Base-by-base conservation (phyloP, 495 filamentous ascomycete genomes). In the Penicillium mononematosum region DNA sequence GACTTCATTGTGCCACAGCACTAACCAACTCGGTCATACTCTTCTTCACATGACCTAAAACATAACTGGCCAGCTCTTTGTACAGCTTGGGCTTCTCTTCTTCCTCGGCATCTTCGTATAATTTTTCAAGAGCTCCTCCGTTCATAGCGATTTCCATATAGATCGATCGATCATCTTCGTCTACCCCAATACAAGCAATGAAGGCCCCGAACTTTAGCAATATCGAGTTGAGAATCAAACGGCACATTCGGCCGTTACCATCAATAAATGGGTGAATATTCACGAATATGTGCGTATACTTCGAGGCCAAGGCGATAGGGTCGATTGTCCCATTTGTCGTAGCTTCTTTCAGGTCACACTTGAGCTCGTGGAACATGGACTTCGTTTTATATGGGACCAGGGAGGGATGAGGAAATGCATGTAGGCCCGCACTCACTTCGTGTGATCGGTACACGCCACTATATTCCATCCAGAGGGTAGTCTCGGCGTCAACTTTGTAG, bases 201-300 rank as follows among this genome's bases (percentile, higher is more conserved):
- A 66, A 56, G 10, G 61, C 58, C 0, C 65, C 65, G 45, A 66
- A 67, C 29, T 67, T 67, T 8, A 68, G 31, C 0, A 73, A 58
- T 9, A 74, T 51, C 0, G 58, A 58, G 55, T 71, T 78, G 1
- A 75, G 46, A 6, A 76, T 67, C 24, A 76, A 44, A 29, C 72
- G 69, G 45, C 66, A 74, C 38, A 62, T 61, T 29, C 72, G 56
- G 3, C 75, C 72, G 47, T 78, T 78, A 3, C 69, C 72, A 42
- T 76, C 72, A 3, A 61, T 39, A 43, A 75, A 76, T 3, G 72
- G 74, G 50, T 74, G 72, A 24, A 75, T 71, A 2, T 63, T 58
- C 39, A 73, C 64, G 36, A 78, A 73, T 0, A 59, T 36, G 9
- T 70, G 59, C 3, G 52, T 64, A 45, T 68, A 70, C 42, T 72